Evolutionary conservation across 176 grass and related monocot genomes (phyloP).

Genomic region (Triticum aestivum): DNA sequence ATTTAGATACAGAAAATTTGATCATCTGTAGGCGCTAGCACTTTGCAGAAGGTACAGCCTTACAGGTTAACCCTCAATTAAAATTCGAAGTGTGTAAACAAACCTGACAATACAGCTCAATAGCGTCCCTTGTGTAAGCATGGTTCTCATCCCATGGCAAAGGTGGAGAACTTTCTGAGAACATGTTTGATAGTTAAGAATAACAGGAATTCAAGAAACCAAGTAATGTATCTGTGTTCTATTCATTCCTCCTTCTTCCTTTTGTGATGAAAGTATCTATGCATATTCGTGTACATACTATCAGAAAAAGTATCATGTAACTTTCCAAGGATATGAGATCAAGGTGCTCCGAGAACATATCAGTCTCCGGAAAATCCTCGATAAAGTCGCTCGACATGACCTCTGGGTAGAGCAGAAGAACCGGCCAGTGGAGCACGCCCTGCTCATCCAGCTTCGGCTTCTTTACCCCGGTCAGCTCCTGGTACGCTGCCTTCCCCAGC

Average conservation of each 20-base stretch:
- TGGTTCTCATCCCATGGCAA: constrained; percentile 81
- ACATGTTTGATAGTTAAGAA: constrained; percentile 86
- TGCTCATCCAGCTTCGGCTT: constrained; percentile 68
- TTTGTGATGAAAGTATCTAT: neutral
- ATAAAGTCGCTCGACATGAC: constrained; percentile 96
- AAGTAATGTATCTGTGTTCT: neutral
- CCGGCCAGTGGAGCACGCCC: constrained; percentile 79
- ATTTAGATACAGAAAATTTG: neutral
- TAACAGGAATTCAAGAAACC: neutral
- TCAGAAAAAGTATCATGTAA: constrained; percentile 5
- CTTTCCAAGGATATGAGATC: constrained; percentile 84
- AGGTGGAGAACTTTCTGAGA: constrained; percentile 63
- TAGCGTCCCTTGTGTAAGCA: constrained; percentile 67
- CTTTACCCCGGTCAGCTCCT: constrained; percentile 67
- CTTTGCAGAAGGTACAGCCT: neutral
- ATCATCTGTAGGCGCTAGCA: neutral
- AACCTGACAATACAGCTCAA: constrained; percentile 96
- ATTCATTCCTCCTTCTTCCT: neutral
- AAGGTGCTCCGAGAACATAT: constrained; percentile 61
- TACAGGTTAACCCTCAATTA: neutral
- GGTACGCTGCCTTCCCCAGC: constrained; percentile 62
- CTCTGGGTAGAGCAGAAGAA: constrained; percentile 86
- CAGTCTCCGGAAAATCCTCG: constrained; percentile 80
- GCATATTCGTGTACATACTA: neutral
- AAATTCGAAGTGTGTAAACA: neutral